These are phyloP conservation scores for Rhizophlyctis rosea DNA, from an alignment of 192 early-diverging fungal genomes.

Conservation along the genomic window DNA sequence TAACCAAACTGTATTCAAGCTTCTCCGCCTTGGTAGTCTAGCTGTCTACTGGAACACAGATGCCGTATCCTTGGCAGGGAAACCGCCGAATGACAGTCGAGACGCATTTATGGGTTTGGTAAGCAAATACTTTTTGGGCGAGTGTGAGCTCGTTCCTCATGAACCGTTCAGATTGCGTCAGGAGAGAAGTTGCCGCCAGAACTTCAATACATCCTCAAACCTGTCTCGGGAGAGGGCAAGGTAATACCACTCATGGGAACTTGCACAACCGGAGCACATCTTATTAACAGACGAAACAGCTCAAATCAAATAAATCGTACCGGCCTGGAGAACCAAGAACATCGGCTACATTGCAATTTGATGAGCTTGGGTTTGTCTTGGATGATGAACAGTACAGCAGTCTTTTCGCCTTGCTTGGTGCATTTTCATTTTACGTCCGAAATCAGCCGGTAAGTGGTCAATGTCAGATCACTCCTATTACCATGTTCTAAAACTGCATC, in stretches of 20 bases:
- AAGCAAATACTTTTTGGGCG: not conserved
- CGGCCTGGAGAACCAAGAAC: conserved; percentile 56
- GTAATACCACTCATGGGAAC: conserved; percentile 30
- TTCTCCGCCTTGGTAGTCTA: conserved; percentile 64
- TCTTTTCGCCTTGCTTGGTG: conserved; percentile 70
- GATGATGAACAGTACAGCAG: conserved; percentile 89
- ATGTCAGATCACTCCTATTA: not conserved
- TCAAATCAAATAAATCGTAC: conserved; percentile 72
- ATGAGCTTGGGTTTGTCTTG: conserved; percentile 87
- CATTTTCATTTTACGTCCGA: conserved; percentile 78
- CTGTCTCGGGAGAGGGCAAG: conserved; percentile 85
- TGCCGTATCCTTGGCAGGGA: conserved; percentile 55
- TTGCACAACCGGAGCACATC: not conserved
- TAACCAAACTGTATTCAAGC: no score
- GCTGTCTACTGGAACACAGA: conserved; percentile 90
- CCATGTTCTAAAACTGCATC: no score
- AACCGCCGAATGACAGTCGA: conserved; percentile 47
- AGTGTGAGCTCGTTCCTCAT: not conserved
- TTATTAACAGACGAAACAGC: conserved; percentile 27
- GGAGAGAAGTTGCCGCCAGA: conserved; percentile 55
- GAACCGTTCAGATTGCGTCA: conserved; percentile 53
- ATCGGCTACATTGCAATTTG: conserved; percentile 74
- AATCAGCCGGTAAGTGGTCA: conserved; percentile 58
- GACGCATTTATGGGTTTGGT: conserved; percentile 43
- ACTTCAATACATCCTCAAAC: conserved; percentile 84